Percentiles rank a stretch among this genome's conserved stretches.
These are phyloP conservation scores for Chlamydomonas applanata DNA, from an alignment of 139 green algal genomes.

Conservation along the genomic window DNA sequence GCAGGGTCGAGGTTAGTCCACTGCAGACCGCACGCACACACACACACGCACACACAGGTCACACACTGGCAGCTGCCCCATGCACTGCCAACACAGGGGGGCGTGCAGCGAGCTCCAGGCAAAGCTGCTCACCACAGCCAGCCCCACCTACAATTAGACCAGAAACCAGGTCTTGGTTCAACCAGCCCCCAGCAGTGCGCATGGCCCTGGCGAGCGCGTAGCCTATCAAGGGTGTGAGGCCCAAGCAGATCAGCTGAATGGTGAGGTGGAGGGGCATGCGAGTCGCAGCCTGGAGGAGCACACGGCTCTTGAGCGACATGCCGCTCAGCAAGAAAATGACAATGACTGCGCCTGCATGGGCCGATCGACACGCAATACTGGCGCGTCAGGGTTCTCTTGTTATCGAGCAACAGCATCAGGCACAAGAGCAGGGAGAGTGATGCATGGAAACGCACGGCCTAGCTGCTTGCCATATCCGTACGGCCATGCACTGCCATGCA, in stretches of 20 bases:
- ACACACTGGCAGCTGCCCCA: background rate
- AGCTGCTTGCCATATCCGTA: too few relatives aligned
- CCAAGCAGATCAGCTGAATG: conserved; percentile 40
- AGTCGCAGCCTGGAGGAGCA: conserved; percentile 21
- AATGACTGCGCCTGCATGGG: conserved; percentile 41
- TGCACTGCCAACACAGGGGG: background rate
- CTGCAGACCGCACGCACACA: too few relatives aligned
- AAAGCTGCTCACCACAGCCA: background rate
- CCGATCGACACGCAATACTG: too few relatives aligned
- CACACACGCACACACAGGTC: background rate
- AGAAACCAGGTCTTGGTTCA: conserved; percentile 30
- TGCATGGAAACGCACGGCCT: too few relatives aligned
- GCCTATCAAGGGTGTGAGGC: conserved; percentile 29
- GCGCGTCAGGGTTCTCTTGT: too few relatives aligned
- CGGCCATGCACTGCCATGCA: too few relatives aligned
- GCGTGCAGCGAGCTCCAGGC: background rate
- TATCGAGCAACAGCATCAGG: too few relatives aligned
- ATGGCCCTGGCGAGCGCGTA: conserved; percentile 27
- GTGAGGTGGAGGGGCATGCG: conserved; percentile 33
- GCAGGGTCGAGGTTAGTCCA: too few relatives aligned
- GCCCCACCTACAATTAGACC: conserved; percentile 30
- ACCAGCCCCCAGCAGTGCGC: background rate
- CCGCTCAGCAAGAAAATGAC: conserved; percentile 50
- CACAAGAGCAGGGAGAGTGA: too few relatives aligned
- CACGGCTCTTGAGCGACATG: conserved; percentile 35